These are phyloP conservation scores for Linaria vulgaris DNA, from an alignment of 257 asterid genomes.

Conservation along the genomic window DNA sequence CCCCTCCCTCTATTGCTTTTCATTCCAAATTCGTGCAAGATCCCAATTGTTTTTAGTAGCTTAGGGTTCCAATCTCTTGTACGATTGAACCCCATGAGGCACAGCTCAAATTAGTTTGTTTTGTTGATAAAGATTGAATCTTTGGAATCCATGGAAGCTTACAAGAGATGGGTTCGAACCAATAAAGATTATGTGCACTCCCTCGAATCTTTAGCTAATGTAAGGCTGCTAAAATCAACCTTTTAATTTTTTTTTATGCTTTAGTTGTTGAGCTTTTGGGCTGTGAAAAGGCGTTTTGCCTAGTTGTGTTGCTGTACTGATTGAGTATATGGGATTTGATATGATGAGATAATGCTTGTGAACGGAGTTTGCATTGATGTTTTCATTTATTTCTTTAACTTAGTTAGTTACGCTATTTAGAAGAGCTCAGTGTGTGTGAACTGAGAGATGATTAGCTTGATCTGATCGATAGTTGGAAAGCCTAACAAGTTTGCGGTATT, in stretches of 20 bases:
- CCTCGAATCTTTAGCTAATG: conserved; percentile 84
- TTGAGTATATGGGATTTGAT: not conserved
- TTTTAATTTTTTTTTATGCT: not conserved
- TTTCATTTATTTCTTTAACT: too few relatives aligned
- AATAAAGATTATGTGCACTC: conserved; percentile 78
- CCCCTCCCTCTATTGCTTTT: conserved; percentile 21
- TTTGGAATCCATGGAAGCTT: conserved; percentile 69
- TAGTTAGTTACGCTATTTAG: too few relatives aligned
- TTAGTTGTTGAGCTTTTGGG: not conserved
- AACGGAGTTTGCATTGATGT: too few relatives aligned
- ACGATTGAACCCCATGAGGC: conserved; percentile 2
- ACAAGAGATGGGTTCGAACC: conserved; percentile 87
- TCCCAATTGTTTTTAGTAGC: conserved; percentile 2
- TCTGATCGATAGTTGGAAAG: too few relatives aligned
- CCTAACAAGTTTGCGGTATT: too few relatives aligned
- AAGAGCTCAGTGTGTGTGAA: too few relatives aligned
- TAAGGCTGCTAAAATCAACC: conserved; percentile 46
- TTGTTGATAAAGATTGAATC: conserved; percentile 23
- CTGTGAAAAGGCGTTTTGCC: not conserved
- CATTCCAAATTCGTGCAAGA: conserved; percentile 19
- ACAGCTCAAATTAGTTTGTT: conserved; percentile 5
- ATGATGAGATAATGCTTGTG: too few relatives aligned
- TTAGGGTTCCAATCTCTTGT: conserved; percentile 34
- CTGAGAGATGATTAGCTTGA: too few relatives aligned
- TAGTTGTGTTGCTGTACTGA: not conserved